Percentiles rank a stretch among this genome's conserved stretches.
phyloP scores from a whole-genome alignment of 257 asterid genomes.

The Petrea volubilis region DNA sequence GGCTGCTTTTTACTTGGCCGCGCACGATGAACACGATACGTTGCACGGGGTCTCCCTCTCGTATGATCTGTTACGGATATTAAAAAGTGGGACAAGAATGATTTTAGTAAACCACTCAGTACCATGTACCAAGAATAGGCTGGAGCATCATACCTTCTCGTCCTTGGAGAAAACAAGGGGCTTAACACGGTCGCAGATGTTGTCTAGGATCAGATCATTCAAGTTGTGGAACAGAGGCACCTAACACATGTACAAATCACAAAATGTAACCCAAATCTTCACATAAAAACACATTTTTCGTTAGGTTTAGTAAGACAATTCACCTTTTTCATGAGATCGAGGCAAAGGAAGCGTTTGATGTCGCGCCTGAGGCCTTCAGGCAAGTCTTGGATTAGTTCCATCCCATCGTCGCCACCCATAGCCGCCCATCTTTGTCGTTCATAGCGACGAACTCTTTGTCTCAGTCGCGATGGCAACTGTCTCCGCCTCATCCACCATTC shows the following conservation, averaged over 20 bases:
- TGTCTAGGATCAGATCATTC: slow-evolving; percentile 92
- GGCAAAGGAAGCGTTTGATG: slow-evolving; percentile 86
- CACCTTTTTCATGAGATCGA: slow-evolving; percentile 81
- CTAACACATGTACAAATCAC: slow-evolving; percentile 30
- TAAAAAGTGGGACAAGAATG: neutral
- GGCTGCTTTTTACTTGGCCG: slow-evolving; percentile 58
- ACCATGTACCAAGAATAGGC: too few species aligned
- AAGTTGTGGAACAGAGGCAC: slow-evolving; percentile 82
- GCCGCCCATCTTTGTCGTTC: slow-evolving; percentile 77
- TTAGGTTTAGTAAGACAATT: neutral
- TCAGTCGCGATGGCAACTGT: slow-evolving; percentile 73
- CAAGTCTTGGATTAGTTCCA: slow-evolving; percentile 68
- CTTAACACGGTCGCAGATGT: slow-evolving; percentile 90
- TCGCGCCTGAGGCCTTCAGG: slow-evolving; percentile 95
- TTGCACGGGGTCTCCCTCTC: slow-evolving; percentile 74
- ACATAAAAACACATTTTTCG: neutral
- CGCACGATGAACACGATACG: slow-evolving; percentile 60
- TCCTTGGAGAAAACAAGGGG: slow-evolving; percentile 82
- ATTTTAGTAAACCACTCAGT: too few species aligned
- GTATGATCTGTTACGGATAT: slow-evolving; percentile 43
- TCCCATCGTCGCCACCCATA: slow-evolving; percentile 84
- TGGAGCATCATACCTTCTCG: slow-evolving; percentile 60
- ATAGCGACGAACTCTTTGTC: slow-evolving; percentile 79
- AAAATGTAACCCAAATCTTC: neutral
- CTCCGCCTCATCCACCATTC: slow-evolving; percentile 99